Evolutionary conservation across 2,329 filamentous ascomycete species (phyloP), one percentile per base, ranked within the genome.

Genomic region (Aspergillus tanneri): DNA sequence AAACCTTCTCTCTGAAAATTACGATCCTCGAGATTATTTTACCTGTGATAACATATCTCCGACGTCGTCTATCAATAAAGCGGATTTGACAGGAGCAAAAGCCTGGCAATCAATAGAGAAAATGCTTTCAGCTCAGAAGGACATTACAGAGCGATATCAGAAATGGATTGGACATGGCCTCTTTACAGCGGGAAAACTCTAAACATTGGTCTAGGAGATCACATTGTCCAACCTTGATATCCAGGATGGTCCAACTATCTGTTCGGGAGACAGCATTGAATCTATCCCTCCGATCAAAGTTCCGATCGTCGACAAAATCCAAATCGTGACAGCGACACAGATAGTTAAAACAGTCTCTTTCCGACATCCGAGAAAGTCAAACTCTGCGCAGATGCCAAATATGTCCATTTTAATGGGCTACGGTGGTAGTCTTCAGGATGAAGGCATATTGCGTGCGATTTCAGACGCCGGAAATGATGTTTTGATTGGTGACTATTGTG

Each of bases 371-470:
- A 60, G 32, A 19, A 50, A 19, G 43, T 60, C n/a, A 60, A 62
- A 36, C 38, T 62, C 8, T 54, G 46, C 25, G 42, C 47, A 0
- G 59, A 62, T 36, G 56, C 59, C 19, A 62, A 93, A 66, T 78
- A 90, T 60, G 85, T 87, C 74, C 93, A 92, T 70, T 77, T n/a
- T 86, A 54, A 87, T 93, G 3, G 88, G 89, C 4, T 53, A 47
- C 12, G 49, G 49, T 4, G 53, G 41, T 1, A 38, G 43, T 2
- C 8, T 40, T 6, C 41, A 44, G 7, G 54, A 60, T 23, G 49
- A 56, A 21, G 59, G 56, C 12, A 22, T 60, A 1, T 38, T 54
- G 1, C 34, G 43, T 2, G 56, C 59, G 1, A 47, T 62, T 16
- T 54, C 59, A 18, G 57, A 60, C 16, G 53, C 60, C 2, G 59